Evolutionary conservation across 768 basidiomycete species (phyloP).

Genomic region (Leccinum arenicola): DNA sequence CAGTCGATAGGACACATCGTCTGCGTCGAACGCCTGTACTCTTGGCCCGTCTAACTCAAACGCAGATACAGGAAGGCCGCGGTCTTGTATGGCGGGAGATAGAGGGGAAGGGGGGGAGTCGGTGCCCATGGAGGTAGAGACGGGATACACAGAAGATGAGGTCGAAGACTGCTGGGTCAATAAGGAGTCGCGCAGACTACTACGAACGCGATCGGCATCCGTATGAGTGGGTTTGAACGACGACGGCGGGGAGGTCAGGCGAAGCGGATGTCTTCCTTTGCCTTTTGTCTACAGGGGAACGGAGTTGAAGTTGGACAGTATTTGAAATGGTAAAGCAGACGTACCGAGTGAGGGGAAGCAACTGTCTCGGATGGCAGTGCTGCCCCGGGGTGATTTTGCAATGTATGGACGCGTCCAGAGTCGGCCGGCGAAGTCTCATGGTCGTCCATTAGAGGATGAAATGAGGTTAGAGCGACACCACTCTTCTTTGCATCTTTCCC

Average conservation of each 20-base stretch:
- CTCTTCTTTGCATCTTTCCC: conserved; percentile 24
- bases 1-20: conserved; percentile 84
- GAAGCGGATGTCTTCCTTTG: conserved; percentile 34
- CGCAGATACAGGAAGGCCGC: conserved; percentile 44
- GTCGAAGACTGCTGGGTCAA: conserved; percentile 62
- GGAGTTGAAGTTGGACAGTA: conserved; percentile 17
- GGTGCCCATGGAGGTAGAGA: conserved; percentile 63
- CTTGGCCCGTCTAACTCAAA: conserved; percentile 49
- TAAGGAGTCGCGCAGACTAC: conserved; percentile 53
- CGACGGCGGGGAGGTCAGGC: conserved; percentile 35
- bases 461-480: conserved; percentile 19
- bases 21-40: conserved; percentile 54
- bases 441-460: conserved; percentile 22
- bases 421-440: conserved; percentile 8
- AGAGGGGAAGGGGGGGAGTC: conserved; percentile 64
- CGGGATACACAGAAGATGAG: conserved; percentile 78
- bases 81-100: conserved; percentile 46
- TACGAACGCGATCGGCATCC: conserved; percentile 41
- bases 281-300: conserved; percentile 29
- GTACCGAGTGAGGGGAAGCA: conserved; percentile 17
- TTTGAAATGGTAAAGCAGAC: conserved; percentile 16
- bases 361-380: conserved; percentile 12
- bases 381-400: conserved; percentile 12
- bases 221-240: conserved; percentile 28
- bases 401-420: background rate